These are phyloP conservation scores for Ministeria vibrans DNA, from an alignment of 78 protist species.

Conservation along the genomic window DNA sequence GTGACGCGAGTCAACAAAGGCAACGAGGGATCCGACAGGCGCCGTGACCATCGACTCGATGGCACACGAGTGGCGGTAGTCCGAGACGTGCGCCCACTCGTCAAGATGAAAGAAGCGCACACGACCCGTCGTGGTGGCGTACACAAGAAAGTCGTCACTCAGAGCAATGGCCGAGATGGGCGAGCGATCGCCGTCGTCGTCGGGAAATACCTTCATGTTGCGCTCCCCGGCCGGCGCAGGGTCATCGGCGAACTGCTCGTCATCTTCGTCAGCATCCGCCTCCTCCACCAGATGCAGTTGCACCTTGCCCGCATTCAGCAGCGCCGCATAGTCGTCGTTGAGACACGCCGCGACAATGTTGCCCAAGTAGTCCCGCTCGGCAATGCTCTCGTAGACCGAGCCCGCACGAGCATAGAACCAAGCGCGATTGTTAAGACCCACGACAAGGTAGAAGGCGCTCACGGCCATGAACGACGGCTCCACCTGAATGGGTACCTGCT, in stretches of 20 bases:
- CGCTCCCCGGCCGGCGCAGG: not conserved
- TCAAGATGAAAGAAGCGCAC: not conserved
- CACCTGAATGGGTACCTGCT: not conserved
- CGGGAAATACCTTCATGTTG: slow-evolving; percentile 32
- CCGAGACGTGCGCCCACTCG: slow-evolving; percentile 15
- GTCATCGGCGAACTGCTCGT: no score
- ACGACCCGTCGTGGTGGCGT: slow-evolving; percentile 30
- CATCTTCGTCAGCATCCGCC: not conserved
- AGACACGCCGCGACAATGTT: slow-evolving; percentile 21
- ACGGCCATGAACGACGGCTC: slow-evolving; percentile 50
- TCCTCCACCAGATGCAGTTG: slow-evolving; percentile 19
- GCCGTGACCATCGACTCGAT: slow-evolving; percentile 26
- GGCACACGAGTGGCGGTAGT: not conserved
- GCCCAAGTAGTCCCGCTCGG: slow-evolving; percentile 25
- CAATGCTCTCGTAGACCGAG: not conserved
- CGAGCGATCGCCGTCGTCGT: slow-evolving; percentile 8
- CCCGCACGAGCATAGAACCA: slow-evolving; percentile 28
- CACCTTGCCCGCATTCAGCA: slow-evolving; percentile 33
- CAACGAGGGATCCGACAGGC: slow-evolving; percentile 39
- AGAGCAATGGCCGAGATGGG: slow-evolving; percentile 23
- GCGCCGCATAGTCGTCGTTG: slow-evolving; percentile 31
- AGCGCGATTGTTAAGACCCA: slow-evolving; percentile 53
- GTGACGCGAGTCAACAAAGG: slow-evolving; percentile 18
- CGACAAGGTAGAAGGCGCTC: slow-evolving; percentile 39
- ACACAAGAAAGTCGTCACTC: slow-evolving; percentile 41